phyloP scores from a whole-genome alignment of 257 asterid species.

The Scutellaria baicalensis region DNA sequence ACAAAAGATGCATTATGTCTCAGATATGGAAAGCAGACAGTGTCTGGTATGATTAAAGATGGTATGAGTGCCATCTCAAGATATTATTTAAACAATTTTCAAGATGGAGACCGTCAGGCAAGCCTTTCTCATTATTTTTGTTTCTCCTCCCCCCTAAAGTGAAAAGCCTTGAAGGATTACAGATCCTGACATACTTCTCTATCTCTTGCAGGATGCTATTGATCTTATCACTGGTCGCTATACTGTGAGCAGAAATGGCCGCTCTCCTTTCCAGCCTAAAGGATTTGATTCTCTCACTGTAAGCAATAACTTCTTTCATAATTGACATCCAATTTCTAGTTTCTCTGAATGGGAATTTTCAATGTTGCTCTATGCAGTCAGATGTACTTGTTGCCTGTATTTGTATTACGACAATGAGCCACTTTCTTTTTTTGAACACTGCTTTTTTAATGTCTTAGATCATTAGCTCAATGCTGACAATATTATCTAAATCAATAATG shows the following conservation, averaged over 20 bases:
- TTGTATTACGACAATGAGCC: not conserved
- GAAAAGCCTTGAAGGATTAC: not conserved
- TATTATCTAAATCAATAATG: not conserved
- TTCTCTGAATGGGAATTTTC: constrained; percentile 3
- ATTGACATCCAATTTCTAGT: constrained; percentile 10
- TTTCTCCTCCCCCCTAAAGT: not conserved
- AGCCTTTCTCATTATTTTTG: constrained; percentile 13
- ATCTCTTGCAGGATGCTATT: constrained; percentile 64
- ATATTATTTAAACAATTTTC: constrained; percentile 88
- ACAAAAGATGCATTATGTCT: constrained; percentile 10
- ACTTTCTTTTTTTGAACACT: not conserved
- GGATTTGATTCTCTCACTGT: constrained; percentile 81
- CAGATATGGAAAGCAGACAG: constrained; percentile 95
- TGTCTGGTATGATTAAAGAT: constrained; percentile 76
- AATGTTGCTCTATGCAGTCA: not conserved
- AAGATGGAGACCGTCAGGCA: constrained; percentile 92
- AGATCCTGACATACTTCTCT: constrained; percentile 5
- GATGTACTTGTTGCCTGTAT: not conserved
- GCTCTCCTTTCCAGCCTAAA: constrained; percentile 50
- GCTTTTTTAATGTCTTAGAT: not conserved
- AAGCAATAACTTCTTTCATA: constrained; percentile 28
- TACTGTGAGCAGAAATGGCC: constrained; percentile 48
- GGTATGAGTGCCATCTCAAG: constrained; percentile 93
- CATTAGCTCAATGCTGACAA: not conserved
- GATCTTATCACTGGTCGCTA: constrained; percentile 92